Base-by-base conservation (phyloP, 2,329 filamentous ascomycete species). In the Colletotrichum brevisporum region DNA sequence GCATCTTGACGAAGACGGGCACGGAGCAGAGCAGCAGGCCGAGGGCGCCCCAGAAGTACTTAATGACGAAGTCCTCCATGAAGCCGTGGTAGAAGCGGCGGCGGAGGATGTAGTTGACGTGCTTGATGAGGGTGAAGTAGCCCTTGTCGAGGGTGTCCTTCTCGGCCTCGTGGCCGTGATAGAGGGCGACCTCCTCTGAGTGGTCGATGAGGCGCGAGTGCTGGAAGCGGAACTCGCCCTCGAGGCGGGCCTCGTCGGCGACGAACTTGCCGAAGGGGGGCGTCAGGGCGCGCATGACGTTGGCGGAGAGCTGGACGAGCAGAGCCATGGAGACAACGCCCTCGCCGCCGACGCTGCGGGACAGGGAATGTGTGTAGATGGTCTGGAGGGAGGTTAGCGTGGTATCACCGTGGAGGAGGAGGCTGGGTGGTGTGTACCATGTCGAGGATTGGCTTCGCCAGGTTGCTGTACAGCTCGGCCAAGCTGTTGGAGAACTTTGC, bases 51-150 rank as follows among this genome's bases (percentile, higher is more conserved):
- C 96, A 99, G 82, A 98, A 96, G 79, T 99, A 99, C 81, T 99
- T 99, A 81, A 99, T 97, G 67, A 98, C 94, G 80, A 98, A 99
- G 80, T 99, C 96, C 79, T 99, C 96, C 95, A 98, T 98, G 76
- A 99, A 92, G n/a, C 95, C 95, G 79, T 99, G 95, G 80, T 98
- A 98, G 79, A 99, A 93, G 56, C 96, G 90, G 71, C 94, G 88
- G 47, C 95, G 89, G 71, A 99, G 83, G 73, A 98, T 98, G 76
- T 97, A 91, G 80, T 99, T 99, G 78, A 99, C 95, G 81, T 99
- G 96, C 82, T 98, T 98, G 84, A 99, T 99, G 45, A 99, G 86
- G 2, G 96, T 99, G 78, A 99, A 99, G 81, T 99, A 99, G 16
- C 96, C 95, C 83, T 98, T 98, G 81, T 99, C 96, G 61, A 99